Evolutionary conservation across 2,329 filamentous ascomycete species (phyloP).

Genomic region (Fusarium goolgardi): DNA sequence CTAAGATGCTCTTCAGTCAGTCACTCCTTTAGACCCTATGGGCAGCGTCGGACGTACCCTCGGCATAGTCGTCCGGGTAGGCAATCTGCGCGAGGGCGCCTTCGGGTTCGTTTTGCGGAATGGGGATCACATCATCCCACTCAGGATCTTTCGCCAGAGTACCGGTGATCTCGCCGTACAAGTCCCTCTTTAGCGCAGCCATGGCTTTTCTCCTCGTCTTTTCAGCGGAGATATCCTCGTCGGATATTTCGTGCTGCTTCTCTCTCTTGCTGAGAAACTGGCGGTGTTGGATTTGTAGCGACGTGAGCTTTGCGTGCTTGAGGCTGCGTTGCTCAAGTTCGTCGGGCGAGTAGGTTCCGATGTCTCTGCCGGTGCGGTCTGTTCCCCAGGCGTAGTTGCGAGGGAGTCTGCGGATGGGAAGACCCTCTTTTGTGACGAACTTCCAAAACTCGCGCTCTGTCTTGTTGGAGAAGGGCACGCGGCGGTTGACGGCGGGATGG

Average conservation of each 20-base stretch:
- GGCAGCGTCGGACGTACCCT: slow-evolving; percentile 63
- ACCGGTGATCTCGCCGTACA: slow-evolving; percentile 64
- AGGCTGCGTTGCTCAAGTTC: slow-evolving; percentile 59
- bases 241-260: slow-evolving; percentile 40
- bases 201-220: slow-evolving; percentile 62
- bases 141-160: slow-evolving; percentile 70
- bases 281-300: slow-evolving; percentile 58
- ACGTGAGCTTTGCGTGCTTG: slow-evolving; percentile 57
- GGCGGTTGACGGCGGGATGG: slow-evolving; percentile 54
- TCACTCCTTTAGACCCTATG: slow-evolving; percentile 17
- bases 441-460: slow-evolving; percentile 69
- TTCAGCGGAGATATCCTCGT: slow-evolving; percentile 60
- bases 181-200: slow-evolving; percentile 61
- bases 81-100: slow-evolving; percentile 91
- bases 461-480: slow-evolving; percentile 57
- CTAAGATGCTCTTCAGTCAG: slow-evolving; percentile 56
- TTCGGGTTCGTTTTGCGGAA: slow-evolving; percentile 85
- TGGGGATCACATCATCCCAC: slow-evolving; percentile 87
- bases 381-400: slow-evolving; percentile 61
- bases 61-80: slow-evolving; percentile 88
- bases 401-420: slow-evolving; percentile 60
- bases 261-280: slow-evolving; percentile 56
- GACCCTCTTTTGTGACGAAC: slow-evolving; percentile 62
- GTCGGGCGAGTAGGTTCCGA: slow-evolving; percentile 60
- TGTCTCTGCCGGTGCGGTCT: slow-evolving; percentile 62